Evolutionary conservation across 2,329 filamentous ascomycete genomes (phyloP).

Genomic region (Trichoderma lentiforme): DNA sequence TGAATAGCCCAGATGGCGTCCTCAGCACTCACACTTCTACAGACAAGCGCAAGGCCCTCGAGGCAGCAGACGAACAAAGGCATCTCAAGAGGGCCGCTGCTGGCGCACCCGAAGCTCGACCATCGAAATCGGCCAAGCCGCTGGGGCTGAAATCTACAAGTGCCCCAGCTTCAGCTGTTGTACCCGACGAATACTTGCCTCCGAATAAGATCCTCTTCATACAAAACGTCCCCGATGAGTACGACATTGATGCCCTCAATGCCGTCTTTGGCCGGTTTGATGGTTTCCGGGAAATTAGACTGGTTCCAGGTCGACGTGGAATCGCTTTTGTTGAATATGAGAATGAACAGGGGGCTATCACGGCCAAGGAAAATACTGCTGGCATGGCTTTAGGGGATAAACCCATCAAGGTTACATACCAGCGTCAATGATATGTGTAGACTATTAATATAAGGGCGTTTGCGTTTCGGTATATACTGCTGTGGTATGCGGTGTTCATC

Average conservation of each 20-base stretch:
- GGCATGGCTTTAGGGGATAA: constrained; percentile 76
- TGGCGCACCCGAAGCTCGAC: constrained; percentile 50
- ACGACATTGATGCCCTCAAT: constrained; percentile 74
- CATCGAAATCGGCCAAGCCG: constrained; percentile 60
- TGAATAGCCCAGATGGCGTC: neutral
- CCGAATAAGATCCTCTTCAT: constrained; percentile 97
- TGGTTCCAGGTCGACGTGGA: constrained; percentile 80
- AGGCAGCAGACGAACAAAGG: constrained; percentile 74
- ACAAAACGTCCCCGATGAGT: constrained; percentile 85
- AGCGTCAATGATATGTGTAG: constrained; percentile 63
- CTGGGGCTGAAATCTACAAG: constrained; percentile 72
- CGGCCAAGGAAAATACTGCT: constrained; percentile 88
- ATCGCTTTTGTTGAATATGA: constrained; percentile 98
- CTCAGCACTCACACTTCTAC: neutral
- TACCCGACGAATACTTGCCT: constrained; percentile 96
- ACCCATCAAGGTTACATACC: constrained; percentile 92
- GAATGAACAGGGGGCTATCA: constrained; percentile 81
- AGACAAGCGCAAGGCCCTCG: constrained; percentile 77
- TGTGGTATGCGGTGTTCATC: neutral
- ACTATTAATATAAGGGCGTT: neutral
- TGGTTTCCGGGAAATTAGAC: constrained; percentile 87
- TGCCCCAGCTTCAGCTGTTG: constrained; percentile 63
- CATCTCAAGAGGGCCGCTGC: constrained; percentile 63
- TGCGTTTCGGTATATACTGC: neutral
- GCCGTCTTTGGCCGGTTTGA: constrained; percentile 85